Evolutionary conservation across 768 basidiomycete species (phyloP).

Genomic region (Royoungia palumana): DNA sequence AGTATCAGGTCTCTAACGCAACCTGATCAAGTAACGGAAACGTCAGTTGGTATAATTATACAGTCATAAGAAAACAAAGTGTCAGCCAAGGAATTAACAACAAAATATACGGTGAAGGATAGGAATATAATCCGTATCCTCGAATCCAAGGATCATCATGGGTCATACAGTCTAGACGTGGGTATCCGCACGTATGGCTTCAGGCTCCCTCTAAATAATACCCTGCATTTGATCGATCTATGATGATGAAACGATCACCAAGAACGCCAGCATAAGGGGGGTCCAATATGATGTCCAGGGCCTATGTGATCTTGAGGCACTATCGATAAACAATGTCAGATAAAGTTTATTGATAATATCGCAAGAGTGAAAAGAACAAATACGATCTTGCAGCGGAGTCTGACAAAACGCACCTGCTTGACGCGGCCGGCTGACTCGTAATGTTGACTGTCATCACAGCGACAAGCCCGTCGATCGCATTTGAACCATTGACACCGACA

Average conservation of each 20-base stretch:
- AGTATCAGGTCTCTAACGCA: no score
- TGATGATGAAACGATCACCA: constrained; percentile 6
- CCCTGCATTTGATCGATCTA: constrained; percentile 4
- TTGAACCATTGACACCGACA: constrained; percentile 50
- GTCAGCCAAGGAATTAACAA: no score
- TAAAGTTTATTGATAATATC: no score
- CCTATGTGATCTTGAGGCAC: constrained; percentile 14
- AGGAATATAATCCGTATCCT: no score
- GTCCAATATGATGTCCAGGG: constrained; percentile 11
- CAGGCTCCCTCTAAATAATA: no score
- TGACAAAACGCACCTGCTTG: constrained; percentile 21
- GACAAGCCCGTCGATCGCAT: constrained; percentile 78
- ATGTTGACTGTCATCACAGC: constrained; percentile 76
- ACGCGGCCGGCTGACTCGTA: constrained; percentile 33
- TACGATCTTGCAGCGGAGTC: background rate
- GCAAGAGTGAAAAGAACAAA: background rate
- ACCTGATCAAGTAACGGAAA: no score
- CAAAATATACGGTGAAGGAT: no score
- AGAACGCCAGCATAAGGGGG: constrained; percentile 12
- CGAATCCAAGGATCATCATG: no score
- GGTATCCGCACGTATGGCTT: no score
- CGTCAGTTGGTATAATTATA: no score
- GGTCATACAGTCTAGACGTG: no score
- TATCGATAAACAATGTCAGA: constrained; percentile 6
- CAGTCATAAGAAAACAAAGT: no score